Conservation (phyloP, 345 rosid species). For the Excoecaria cochinchinensis region DNA sequence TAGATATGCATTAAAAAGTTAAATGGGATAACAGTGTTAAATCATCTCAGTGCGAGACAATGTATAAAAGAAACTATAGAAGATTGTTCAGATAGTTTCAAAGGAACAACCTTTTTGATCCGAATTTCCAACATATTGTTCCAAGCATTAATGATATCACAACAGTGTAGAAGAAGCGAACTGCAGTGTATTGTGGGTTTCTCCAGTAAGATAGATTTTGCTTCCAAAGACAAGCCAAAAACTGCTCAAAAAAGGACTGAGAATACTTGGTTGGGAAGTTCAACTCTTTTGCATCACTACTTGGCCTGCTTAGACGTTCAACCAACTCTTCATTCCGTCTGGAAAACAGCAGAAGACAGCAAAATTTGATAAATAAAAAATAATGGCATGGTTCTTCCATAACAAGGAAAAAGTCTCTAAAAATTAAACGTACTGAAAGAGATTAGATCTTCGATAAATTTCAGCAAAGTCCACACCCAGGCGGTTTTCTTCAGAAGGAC, state of each 20-base stretch:
- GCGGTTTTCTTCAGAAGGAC: slow-evolving; percentile 66
- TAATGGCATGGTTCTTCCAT: background rate
- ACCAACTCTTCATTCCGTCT: slow-evolving; percentile 73
- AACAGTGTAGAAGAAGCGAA: slow-evolving; percentile 91
- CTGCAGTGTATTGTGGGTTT: slow-evolving; percentile 94
- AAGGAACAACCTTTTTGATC: slow-evolving; percentile 63
- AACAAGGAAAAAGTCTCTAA: slow-evolving; percentile 7
- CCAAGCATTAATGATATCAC: slow-evolving; percentile 95
- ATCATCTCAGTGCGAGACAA: background rate
- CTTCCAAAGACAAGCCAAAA: slow-evolving; percentile 93
- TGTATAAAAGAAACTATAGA: background rate
- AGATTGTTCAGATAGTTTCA: slow-evolving; percentile 3
- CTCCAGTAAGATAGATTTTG: slow-evolving; percentile 96
- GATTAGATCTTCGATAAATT: slow-evolving; percentile 63
- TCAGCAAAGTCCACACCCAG: slow-evolving; percentile 89
- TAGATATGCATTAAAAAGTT: background rate
- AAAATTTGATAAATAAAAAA: slow-evolving; percentile 8
- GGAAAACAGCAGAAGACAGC: slow-evolving; percentile 23
- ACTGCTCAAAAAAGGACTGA: slow-evolving; percentile 68
- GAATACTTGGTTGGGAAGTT: slow-evolving; percentile 82
- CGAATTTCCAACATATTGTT: slow-evolving; percentile 94
- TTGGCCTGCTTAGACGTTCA: slow-evolving; percentile 77
- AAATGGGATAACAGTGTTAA: background rate
- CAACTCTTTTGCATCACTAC: slow-evolving; percentile 54
- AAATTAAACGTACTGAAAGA: slow-evolving; percentile 60